Evolutionary conservation across 1,139 yeast species (phyloP).

Genomic region (Hansenula lynferdii): DNA sequence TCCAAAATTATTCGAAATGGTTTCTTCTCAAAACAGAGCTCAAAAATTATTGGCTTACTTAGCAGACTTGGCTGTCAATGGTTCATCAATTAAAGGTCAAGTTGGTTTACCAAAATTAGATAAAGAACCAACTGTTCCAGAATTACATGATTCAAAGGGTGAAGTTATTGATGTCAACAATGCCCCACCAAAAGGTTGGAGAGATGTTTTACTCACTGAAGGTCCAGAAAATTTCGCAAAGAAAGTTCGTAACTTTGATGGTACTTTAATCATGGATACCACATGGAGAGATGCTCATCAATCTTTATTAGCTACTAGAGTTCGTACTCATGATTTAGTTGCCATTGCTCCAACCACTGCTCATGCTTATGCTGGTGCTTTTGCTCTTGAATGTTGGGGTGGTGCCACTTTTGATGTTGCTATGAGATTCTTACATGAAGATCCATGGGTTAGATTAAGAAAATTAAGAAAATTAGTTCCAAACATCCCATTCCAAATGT

Average conservation of each 20-base stretch:
- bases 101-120: conserved; percentile 81
- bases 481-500: conserved; percentile 98
- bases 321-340: conserved; percentile 85
- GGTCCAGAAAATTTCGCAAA: conserved; percentile 91
- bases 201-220: conserved; percentile 73
- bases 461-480: conserved; percentile 87
- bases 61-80: conserved; percentile 92
- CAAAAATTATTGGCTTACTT: conserved; percentile 84
- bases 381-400: conserved; percentile 99
- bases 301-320: conserved; percentile 95
- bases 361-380: conserved; percentile 84
- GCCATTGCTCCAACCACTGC: conserved; percentile 95
- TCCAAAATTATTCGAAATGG: conserved; percentile 93
- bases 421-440: conserved; percentile 97
- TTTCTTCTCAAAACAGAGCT: conserved; percentile 93
- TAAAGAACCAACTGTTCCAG: conserved; percentile 73
- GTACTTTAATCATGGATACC: conserved; percentile 93
- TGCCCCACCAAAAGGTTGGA: conserved; percentile 78
- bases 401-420: conserved; percentile 99
- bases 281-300: conserved; percentile 99
- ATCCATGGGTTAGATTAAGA: conserved; percentile 97
- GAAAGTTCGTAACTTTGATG: conserved; percentile 78
- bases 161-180: conserved; percentile 54
- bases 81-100: conserved; percentile 94
- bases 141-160: conserved; percentile 51